Conservation (phyloP, 2,329 filamentous ascomycete genomes). For the Microcyclospora tardicrescens region DNA sequence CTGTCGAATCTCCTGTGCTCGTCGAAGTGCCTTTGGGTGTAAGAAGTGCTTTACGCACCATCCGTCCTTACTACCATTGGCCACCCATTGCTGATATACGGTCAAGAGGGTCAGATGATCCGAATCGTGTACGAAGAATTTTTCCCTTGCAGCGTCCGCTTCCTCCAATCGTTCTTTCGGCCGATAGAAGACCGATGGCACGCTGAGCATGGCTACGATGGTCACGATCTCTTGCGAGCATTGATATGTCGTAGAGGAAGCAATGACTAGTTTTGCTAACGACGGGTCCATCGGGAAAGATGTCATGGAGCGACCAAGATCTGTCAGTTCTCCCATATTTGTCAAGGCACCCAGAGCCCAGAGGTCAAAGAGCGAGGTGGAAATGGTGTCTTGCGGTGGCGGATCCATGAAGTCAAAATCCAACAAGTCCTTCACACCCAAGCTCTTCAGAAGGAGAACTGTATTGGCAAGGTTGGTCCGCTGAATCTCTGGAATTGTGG, state of each 20-base stretch:
- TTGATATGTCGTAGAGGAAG: constrained; percentile 57
- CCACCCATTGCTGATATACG: constrained; percentile 90
- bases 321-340: constrained; percentile 83
- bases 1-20: constrained; percentile 86
- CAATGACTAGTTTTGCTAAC: constrained; percentile 87
- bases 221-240: constrained; percentile 98
- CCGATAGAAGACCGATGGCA: constrained; percentile 91
- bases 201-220: constrained; percentile 94
- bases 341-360: constrained; percentile 92
- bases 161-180: constrained; percentile 95
- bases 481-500: constrained; percentile 96
- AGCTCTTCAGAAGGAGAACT: constrained; percentile 81
- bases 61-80: constrained; percentile 75
- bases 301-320: constrained; percentile 83
- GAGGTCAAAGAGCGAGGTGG: constrained; percentile 90
- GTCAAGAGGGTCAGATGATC: constrained; percentile 93
- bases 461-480: constrained; percentile 92
- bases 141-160: constrained; percentile 86
- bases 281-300: constrained; percentile 97
- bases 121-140: constrained; percentile 96
- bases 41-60: constrained; percentile 93
- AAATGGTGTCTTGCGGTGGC: constrained; percentile 93
- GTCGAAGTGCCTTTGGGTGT: constrained; percentile 82
- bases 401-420: constrained; percentile 99
- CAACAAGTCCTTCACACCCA: constrained; percentile 84